Percentiles rank a stretch among this genome's conserved stretches.
Evolutionary conservation across 176 grass and related monocot genomes (phyloP).

Genomic region (Oryza glumipatula): DNA sequence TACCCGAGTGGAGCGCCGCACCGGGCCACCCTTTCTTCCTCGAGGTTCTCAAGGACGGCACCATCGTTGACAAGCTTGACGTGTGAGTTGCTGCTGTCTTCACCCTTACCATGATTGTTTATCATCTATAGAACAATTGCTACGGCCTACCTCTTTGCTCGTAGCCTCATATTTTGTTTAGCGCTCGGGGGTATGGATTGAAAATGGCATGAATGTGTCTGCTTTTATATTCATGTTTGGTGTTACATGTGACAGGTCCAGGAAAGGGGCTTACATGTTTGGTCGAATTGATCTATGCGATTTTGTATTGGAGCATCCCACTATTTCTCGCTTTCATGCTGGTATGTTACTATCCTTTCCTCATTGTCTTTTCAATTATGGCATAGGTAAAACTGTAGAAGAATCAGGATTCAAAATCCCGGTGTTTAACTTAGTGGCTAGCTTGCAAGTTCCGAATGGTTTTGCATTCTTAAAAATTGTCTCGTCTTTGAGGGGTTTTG

Average conservation of each 20-base stretch:
- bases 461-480: not conserved
- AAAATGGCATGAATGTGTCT: not conserved
- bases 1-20: constrained; percentile 80
- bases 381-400: not conserved
- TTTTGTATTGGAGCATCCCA: constrained; percentile 90
- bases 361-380: constrained; percentile 17
- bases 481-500: not conserved
- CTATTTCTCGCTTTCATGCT: constrained; percentile 86
- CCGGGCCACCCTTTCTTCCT: constrained; percentile 78
- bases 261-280: constrained; percentile 98
- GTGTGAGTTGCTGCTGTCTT: constrained; percentile 55
- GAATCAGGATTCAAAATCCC: not conserved
- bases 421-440: not conserved
- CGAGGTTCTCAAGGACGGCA: constrained; percentile 92
- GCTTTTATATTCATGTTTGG: not conserved
- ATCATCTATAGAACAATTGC: not conserved
- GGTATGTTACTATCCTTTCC: constrained; percentile 44
- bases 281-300: constrained; percentile 87
- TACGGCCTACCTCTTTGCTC: not conserved
- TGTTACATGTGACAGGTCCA: constrained; percentile 55
- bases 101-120: not conserved
- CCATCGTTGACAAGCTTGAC: constrained; percentile 74
- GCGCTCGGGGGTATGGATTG: not conserved
- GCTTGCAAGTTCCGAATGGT: not conserved
- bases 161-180: not conserved